phyloP scores from a whole-genome alignment of 75 land plant genomes.

The Adiantum capillusveneris region DNA sequence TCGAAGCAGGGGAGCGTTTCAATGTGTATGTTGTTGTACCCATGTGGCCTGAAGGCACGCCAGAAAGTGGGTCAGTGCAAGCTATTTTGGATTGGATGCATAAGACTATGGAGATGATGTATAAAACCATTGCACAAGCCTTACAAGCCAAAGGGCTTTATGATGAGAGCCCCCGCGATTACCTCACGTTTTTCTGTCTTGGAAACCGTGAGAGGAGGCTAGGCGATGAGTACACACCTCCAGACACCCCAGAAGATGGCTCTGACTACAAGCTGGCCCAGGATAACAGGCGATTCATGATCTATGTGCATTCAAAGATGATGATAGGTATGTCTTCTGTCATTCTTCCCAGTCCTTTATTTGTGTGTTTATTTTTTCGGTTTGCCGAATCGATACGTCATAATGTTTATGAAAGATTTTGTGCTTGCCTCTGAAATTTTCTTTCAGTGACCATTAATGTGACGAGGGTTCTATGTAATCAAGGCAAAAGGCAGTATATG shows the following conservation, averaged over 20 bases:
- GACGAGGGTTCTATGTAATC: too few relatives aligned
- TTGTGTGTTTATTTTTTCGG: too few relatives aligned
- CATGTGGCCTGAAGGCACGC: constrained; percentile 89
- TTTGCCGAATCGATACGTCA: too few relatives aligned
- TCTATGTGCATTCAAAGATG: constrained; percentile 88
- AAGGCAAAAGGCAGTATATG: too few relatives aligned
- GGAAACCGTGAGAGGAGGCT: constrained; percentile 64
- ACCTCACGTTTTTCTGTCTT: constrained; percentile 79
- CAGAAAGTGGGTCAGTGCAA: constrained; percentile 71
- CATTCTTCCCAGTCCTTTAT: too few relatives aligned
- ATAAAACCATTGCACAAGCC: constrained; percentile 52
- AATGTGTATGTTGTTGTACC: constrained; percentile 75
- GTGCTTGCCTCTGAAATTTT: too few relatives aligned
- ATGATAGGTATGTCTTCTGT: constrained; percentile 62
- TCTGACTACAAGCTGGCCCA: constrained; percentile 67
- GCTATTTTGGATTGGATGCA: constrained; percentile 85
- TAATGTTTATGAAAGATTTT: too few relatives aligned
- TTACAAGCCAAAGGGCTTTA: constrained; percentile 42
- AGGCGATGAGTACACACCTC: constrained; percentile 64
- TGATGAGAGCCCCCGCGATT: constrained; percentile 56
- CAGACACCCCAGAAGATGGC: constrained; percentile 56
- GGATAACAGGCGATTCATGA: constrained; percentile 75
- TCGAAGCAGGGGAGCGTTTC: constrained; percentile 78
- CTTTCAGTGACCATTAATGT: too few relatives aligned
- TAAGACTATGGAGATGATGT: constrained; percentile 94